A percentile compares a stretch with the other conserved stretches of the same genome.
Conservation (phyloP, 139 green algal species). For the Tetraselmis chui region DNA sequence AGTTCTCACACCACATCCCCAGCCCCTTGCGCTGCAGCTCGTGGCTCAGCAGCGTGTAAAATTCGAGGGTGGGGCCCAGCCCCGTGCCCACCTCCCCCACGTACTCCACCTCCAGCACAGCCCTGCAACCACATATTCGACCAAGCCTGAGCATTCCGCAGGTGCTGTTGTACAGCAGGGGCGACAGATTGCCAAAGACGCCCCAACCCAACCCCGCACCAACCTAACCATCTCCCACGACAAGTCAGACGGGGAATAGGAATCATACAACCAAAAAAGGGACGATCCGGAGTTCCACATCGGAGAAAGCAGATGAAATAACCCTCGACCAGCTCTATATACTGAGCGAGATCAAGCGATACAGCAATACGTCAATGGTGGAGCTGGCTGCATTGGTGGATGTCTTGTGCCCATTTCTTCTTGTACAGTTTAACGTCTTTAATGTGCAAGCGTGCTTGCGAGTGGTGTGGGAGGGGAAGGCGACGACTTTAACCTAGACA, state of each 20-base stretch:
- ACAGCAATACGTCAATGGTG: no score
- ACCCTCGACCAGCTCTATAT: no score
- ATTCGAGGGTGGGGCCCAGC: constrained; percentile 94
- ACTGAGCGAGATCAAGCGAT: no score
- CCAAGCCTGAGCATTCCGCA: no score
- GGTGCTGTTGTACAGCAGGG: constrained; percentile 46
- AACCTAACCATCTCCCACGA: constrained; percentile 1
- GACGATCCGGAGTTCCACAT: no score
- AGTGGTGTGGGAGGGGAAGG: constrained; percentile 10
- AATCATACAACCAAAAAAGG: background rate
- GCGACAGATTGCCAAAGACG: constrained; percentile 45
- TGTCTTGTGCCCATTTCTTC: no score
- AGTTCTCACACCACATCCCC: constrained; percentile 79
- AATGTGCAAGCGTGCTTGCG: no score
- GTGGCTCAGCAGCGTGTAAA: constrained; percentile 91
- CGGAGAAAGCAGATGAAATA: no score
- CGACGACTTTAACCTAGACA: no score
- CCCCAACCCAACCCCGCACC: constrained; percentile 45
- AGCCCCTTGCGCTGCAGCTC: constrained; percentile 76
- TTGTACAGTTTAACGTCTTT: no score
- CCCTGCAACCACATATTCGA: no score
- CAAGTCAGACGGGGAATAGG: background rate
- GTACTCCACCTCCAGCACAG: constrained; percentile 83
- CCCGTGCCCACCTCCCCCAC: constrained; percentile 78
- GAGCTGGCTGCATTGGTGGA: no score